Evolutionary conservation across 805 yeast genomes (phyloP), one percentile per base, ranked within the genome.

Genomic region (Barnettozyma siamensis): DNA sequence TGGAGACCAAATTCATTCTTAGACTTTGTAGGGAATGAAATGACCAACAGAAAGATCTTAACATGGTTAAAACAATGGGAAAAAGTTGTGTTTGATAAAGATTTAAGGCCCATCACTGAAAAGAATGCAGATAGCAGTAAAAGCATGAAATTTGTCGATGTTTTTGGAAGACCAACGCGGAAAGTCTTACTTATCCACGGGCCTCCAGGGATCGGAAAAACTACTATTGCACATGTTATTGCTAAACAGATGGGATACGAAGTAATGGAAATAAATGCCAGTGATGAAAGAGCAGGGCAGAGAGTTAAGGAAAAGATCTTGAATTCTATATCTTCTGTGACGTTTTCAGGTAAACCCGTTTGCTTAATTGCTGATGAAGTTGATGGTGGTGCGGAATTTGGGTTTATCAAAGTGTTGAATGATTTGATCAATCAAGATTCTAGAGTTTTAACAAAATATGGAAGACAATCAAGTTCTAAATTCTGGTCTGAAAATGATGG

Each of bases 341-440:
- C 83, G 2, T 71, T 88, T 37, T 72, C 77, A 16, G 84, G 82
- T 2, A 77, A 74, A 37, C 96, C 97, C 0, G 77, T 84, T 0
- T 87, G 96, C 54, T 64, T 91, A 7, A 72, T 93, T 4, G 81
- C 88, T 7, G 98, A 93, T 63, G 98, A 93, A 59, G 74, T 93
- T 30, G 99, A 91, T 65, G 84, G 91, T 31, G 81, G 81, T 10
- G 67, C 79, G 0, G 89, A 84, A 51, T 61, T 63, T 45, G 85
- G 84, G 5, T 76, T 83, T 49, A 69, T 81, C n/a, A 69, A 65
- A 41, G 70, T 71, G 1, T 54, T 82, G 31, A 43, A 73, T n/a
- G 87, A 83, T 41, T 58, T 88, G 21, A 53, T 83, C 1, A 60
- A 68, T 32, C 63, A 75, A 2, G 97, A 88, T 55, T 63, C 61